These are phyloP conservation scores for Craterostigma plantagineum DNA, from an alignment of 257 asterid genomes.

Conservation along the genomic window DNA sequence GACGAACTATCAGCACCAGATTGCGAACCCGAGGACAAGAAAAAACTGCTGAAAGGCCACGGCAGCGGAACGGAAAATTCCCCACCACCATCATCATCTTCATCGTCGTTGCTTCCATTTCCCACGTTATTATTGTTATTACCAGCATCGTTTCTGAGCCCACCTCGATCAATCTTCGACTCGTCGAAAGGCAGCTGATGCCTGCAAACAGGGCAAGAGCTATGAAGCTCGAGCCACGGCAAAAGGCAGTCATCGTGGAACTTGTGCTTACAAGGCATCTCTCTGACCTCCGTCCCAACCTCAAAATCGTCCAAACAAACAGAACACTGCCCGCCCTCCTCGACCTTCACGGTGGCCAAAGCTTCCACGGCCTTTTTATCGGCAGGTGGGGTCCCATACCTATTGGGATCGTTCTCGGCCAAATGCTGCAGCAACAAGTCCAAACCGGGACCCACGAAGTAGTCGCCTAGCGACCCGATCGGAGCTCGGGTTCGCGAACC, in stretches of 20 bases:
- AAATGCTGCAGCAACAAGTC: constrained; percentile 70
- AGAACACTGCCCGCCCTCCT: constrained; percentile 35
- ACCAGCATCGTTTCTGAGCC: too few relatives aligned
- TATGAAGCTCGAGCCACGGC: constrained; percentile 87
- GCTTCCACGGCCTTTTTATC: constrained; percentile 62
- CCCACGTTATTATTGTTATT: too few relatives aligned
- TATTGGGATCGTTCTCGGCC: constrained; percentile 62
- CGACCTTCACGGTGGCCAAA: constrained; percentile 29
- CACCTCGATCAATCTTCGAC: constrained; percentile 35
- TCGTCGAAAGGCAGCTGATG: constrained; percentile 59
- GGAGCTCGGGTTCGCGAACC: constrained; percentile 27
- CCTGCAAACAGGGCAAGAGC: constrained; percentile 81
- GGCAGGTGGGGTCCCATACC: constrained; percentile 78
- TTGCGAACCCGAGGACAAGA: constrained; percentile 30
- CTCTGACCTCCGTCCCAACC: constrained; percentile 43
- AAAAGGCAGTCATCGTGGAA: constrained; percentile 54
- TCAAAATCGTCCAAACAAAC: constrained; percentile 81
- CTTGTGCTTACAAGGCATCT: constrained; percentile 81
- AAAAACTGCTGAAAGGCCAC: constrained; percentile 60
- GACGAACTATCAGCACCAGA: constrained; percentile 21
- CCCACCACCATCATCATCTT: constrained; percentile 6
- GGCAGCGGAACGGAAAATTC: constrained; percentile 47
- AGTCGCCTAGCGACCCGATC: constrained; percentile 51
- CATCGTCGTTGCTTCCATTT: too few relatives aligned
- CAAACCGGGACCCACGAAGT: constrained; percentile 61